A percentile compares a stretch with the other conserved stretches of the same genome.
Conservation (phyloP, 2,329 filamentous ascomycete species). For the Colletotrichum graminicola region DNA sequence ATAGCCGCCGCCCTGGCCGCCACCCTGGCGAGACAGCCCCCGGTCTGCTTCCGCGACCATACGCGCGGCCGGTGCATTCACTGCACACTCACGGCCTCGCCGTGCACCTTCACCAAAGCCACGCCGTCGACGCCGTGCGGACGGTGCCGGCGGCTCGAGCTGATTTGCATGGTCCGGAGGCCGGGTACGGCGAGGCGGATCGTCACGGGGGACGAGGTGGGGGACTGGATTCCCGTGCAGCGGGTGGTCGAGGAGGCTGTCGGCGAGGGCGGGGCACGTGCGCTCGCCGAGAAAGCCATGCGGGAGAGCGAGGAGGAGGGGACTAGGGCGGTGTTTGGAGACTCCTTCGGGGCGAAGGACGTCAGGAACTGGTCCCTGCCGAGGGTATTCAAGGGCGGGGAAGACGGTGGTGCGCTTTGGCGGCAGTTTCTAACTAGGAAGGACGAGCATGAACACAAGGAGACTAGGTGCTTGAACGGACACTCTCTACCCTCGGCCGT, state of each 20-base stretch:
- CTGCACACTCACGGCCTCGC: slow-evolving; percentile 11
- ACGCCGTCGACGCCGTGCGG: slow-evolving; percentile 8
- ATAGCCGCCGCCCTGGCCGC: not conserved
- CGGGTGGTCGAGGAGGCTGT: not conserved
- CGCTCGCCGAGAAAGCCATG: slow-evolving; percentile 1
- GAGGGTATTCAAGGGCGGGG: not conserved
- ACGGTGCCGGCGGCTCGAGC: slow-evolving; percentile 6
- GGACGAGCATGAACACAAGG: not conserved
- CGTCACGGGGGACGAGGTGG: not conserved
- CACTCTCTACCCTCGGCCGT: not conserved
- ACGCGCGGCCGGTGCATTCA: slow-evolving; percentile 23
- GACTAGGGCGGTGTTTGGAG: slow-evolving; percentile 20
- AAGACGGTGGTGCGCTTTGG: not conserved
- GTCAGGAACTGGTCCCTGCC: slow-evolving; percentile 20
- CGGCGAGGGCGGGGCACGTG: slow-evolving; percentile 6
- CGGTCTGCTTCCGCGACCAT: not conserved
- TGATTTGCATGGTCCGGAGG: slow-evolving; percentile 10
- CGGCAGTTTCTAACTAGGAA: not conserved
- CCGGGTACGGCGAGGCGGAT: not conserved
- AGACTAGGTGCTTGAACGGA: too few species aligned
- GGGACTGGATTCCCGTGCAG: not conserved
- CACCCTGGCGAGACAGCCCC: not conserved
- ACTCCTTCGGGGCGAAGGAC: slow-evolving; percentile 9
- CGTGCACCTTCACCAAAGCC: slow-evolving; percentile 14
- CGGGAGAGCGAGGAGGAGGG: not conserved